Evolutionary conservation across 345 rosid genomes (phyloP).

Genomic region (Boechera stricta): DNA sequence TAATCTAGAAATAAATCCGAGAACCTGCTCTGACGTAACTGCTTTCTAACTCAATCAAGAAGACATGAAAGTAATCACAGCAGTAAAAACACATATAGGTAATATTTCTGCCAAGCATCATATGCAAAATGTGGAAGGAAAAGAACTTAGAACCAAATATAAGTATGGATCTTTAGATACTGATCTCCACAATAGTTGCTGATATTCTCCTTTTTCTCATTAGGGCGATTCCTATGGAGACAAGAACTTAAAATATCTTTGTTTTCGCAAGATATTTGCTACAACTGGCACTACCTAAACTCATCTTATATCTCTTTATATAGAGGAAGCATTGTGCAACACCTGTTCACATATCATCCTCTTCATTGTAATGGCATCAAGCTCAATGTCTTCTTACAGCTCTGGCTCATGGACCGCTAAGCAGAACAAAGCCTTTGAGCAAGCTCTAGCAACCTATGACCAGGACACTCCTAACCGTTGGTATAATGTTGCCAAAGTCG

Average conservation of each 20-base stretch:
- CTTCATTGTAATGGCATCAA: conserved; percentile 60
- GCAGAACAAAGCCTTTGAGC: conserved; percentile 88
- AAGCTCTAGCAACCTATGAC: conserved; percentile 80
- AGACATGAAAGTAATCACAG: conserved; percentile 8
- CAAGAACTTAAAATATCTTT: conserved; percentile 57
- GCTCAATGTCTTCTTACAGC: conserved; percentile 61
- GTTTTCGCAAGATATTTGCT: conserved; percentile 49
- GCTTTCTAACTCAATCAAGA: conserved; percentile 16
- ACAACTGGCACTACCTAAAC: conserved; percentile 46
- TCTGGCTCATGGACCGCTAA: conserved; percentile 69
- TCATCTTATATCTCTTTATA: conserved; percentile 53
- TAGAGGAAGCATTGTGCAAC: conserved; percentile 48
- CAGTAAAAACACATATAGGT: not conserved
- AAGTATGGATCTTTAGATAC: conserved; percentile 40
- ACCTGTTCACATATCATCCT: conserved; percentile 51
- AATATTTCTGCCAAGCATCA: not conserved
- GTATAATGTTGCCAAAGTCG: conserved; percentile 77
- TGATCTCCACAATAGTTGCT: conserved; percentile 40
- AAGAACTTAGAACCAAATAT: not conserved
- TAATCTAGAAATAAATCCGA: not conserved
- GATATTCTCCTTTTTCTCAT: conserved; percentile 21
- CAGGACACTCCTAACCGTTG: conserved; percentile 91
- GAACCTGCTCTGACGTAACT: not conserved
- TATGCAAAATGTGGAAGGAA: conserved; percentile 10
- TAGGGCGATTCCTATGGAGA: conserved; percentile 61